Base-by-base conservation (phyloP, 352 stramenopile genomes). In the Phytophthora multivora region DNA sequence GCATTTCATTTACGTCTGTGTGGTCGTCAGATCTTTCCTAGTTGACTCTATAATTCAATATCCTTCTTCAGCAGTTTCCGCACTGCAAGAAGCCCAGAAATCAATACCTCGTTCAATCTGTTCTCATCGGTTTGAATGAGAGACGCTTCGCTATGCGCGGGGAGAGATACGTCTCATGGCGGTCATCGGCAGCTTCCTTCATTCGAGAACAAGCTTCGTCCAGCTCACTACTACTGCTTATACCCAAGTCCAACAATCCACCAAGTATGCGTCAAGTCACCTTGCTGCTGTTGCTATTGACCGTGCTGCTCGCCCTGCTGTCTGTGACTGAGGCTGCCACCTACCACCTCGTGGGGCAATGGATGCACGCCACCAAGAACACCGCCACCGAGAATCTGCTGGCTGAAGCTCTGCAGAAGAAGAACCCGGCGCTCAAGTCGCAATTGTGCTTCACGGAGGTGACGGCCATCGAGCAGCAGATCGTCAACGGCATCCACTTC, bases 401-500 rank as follows among this genome's bases (percentile, higher is more conserved):
- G 30, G 63, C 52, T 1, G 50, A 74, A 50, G 75, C 75, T 30
- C 48, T 84, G 57, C 63, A 64, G 23, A 66, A 67, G 26, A 18
- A 72, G 30, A 51, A 58, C 18, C 51, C 51, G 21, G 46, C 45
- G 25, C 33, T 65, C 5, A 59, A 65, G 23, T 46, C 55, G 11
- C 66, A 50, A 4, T 39, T 88, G 5, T 88, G 79, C 71, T 80
- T 79, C 46, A 63, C 69, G 21, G 53, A 80, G 38, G 63, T 88
- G 39, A 58, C 56, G 30, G 59, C 69, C 36, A 72, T 88, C 36
- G 61, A 84, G 51, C 71, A 81, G 70, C 79, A 86, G 64, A 78
- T 88, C 56, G 79, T 88, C 45, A 78, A 84, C 45, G 79, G 79
- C 47, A 83, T 85, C 56, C 79, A 85, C 60, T 88, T 84, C 49